These are phyloP conservation scores for Xanthoconium stramineum DNA, from an alignment of 768 basidiomycete genomes.

Conservation along the genomic window DNA sequence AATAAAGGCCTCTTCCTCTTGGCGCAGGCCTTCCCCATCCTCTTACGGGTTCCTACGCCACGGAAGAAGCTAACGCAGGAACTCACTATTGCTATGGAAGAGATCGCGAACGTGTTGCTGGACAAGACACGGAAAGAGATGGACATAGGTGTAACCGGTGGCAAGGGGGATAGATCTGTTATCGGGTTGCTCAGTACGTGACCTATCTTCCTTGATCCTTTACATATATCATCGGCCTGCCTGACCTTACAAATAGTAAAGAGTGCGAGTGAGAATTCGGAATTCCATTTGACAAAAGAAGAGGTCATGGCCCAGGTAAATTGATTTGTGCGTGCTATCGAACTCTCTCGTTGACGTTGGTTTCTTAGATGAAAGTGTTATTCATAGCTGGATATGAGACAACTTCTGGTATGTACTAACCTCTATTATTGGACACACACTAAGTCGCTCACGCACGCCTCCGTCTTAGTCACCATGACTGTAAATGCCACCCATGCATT, in stretches of 20 bases:
- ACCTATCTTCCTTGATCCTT: slow-evolving; percentile 13
- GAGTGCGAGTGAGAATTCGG: slow-evolving; percentile 27
- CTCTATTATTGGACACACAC: background rate
- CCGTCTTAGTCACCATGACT: slow-evolving; percentile 16
- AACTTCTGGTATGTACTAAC: slow-evolving; percentile 10
- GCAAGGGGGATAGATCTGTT: slow-evolving; percentile 25
- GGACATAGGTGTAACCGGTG: slow-evolving; percentile 19
- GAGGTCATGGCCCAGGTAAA: slow-evolving; percentile 27
- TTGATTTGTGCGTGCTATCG: background rate
- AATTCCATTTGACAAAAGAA: slow-evolving; percentile 21
- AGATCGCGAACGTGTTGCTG: slow-evolving; percentile 40
- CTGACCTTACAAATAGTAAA: slow-evolving; percentile 30
- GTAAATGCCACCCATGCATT: background rate
- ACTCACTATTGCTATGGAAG: slow-evolving; percentile 34
- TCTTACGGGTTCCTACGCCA: slow-evolving; percentile 36
- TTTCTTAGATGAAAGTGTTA: slow-evolving; percentile 16
- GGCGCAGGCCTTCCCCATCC: slow-evolving; percentile 34
- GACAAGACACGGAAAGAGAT: slow-evolving; percentile 34
- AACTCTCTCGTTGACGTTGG: background rate
- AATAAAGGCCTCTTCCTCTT: slow-evolving; percentile 36
- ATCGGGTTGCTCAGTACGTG: slow-evolving; percentile 25
- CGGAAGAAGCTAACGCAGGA: slow-evolving; percentile 29
- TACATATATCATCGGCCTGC: background rate
- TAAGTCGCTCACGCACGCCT: background rate
- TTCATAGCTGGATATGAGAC: slow-evolving; percentile 24